Percentiles rank a stretch among this genome's conserved stretches.
phyloP scores from a whole-genome alignment of 2,329 filamentous ascomycete genomes.

The Dactylonectria macrodidyma region DNA sequence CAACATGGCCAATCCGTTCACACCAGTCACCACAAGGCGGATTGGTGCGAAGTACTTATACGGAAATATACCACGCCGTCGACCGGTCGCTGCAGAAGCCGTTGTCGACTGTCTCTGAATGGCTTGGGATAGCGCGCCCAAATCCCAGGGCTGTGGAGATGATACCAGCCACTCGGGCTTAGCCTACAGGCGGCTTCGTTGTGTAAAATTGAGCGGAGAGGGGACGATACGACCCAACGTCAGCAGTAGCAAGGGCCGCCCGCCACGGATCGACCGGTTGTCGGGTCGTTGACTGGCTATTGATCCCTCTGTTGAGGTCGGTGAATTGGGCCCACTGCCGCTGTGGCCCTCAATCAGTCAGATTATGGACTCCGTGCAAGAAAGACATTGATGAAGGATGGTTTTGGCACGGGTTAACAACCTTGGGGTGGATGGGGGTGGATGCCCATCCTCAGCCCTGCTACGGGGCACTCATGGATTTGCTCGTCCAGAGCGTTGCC shows the following conservation, averaged over 20 bases:
- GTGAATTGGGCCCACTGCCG: not conserved
- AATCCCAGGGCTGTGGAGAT: slow-evolving; percentile 16
- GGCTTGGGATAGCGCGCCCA: slow-evolving; percentile 1
- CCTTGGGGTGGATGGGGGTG: not conserved
- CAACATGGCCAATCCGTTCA: not conserved
- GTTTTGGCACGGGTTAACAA: not conserved
- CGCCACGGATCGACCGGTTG: slow-evolving; percentile 13
- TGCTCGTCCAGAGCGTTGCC: not conserved
- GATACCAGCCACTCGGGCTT: slow-evolving; percentile 21
- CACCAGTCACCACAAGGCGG: not conserved
- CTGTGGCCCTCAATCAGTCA: not conserved
- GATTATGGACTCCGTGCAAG: not conserved
- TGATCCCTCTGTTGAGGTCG: not conserved
- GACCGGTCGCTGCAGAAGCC: slow-evolving; percentile 19
- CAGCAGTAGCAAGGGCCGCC: slow-evolving; percentile 28
- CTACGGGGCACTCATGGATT: not conserved
- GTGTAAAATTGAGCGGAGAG: slow-evolving; percentile 23
- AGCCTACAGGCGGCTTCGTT: slow-evolving; percentile 19
- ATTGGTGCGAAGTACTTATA: not conserved
- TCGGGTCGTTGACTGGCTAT: slow-evolving; percentile 7
- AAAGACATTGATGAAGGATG: not conserved
- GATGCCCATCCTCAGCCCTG: not conserved
- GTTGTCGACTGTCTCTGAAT: slow-evolving; percentile 11
- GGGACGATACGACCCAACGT: slow-evolving; percentile 15
- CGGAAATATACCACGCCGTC: slow-evolving; percentile 12